Percentiles rank a stretch among this genome's conserved stretches.
phyloP scores from a whole-genome alignment of 495 filamentous ascomycete species.

The Talaromyces liani region DNA sequence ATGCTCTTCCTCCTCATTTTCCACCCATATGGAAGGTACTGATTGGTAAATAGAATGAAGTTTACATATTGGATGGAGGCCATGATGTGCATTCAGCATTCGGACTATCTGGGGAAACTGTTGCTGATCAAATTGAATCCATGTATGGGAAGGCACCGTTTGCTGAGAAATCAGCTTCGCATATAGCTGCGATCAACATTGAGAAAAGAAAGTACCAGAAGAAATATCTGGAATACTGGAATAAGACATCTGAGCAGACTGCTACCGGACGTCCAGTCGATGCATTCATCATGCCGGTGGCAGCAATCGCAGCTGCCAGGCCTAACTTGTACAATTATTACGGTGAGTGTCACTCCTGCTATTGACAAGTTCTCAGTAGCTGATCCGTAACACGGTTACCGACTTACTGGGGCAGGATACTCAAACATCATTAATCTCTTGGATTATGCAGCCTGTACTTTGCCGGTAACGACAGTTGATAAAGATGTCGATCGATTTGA shows the following conservation, averaged over 20 bases:
- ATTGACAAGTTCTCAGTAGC: background rate
- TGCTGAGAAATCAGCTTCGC: conserved; percentile 30
- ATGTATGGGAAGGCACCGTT: conserved; percentile 16
- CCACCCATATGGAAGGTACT: conserved; percentile 1
- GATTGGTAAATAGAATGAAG: background rate
- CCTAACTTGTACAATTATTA: conserved; percentile 39
- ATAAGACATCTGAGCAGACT: conserved; percentile 45
- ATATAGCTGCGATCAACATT: conserved; percentile 49
- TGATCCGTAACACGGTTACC: background rate
- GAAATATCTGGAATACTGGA: conserved; percentile 65
- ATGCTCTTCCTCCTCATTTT: conserved; percentile 9
- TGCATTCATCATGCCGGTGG: conserved; percentile 40
- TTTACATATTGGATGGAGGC: conserved; percentile 29
- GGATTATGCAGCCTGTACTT: conserved; percentile 49
- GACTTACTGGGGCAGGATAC: conserved; percentile 24
- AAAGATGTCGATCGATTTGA: conserved; percentile 42
- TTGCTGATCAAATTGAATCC: conserved; percentile 28
- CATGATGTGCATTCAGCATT: conserved; percentile 37
- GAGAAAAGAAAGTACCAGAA: conserved; percentile 53
- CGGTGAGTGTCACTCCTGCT: background rate
- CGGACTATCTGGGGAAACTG: conserved; percentile 47
- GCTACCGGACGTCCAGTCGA: conserved; percentile 52
- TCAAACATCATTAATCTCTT: conserved; percentile 45
- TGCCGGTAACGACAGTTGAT: conserved; percentile 51
- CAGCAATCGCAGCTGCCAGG: conserved; percentile 40